These are phyloP conservation scores for Colletotrichum sp. DNA, from an alignment of 2,329 filamentous ascomycete genomes.

Conservation along the genomic window DNA sequence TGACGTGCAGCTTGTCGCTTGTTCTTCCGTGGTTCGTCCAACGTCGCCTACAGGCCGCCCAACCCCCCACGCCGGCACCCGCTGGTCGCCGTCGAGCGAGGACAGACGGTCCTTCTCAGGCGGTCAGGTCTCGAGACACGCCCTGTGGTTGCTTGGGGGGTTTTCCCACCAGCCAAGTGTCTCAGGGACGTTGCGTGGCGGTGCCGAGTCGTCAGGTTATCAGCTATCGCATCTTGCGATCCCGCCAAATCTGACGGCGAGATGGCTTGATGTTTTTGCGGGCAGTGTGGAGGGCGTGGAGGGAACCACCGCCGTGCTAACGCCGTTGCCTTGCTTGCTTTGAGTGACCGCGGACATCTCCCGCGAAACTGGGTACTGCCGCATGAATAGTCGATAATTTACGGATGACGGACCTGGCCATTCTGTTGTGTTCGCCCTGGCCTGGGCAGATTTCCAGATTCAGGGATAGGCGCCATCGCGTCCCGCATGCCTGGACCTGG, in stretches of 20 bases:
- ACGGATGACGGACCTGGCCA: slow-evolving; percentile 1
- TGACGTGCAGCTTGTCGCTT: slow-evolving; percentile 3
- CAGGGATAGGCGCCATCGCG: slow-evolving; percentile 9
- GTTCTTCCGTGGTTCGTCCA: neutral
- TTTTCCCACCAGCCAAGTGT: neutral
- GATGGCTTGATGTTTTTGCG: slow-evolving; percentile 9
- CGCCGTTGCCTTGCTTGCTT: neutral
- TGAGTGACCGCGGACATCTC: neutral
- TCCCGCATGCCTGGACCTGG: slow-evolving; percentile 13
- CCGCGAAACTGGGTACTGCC: slow-evolving; percentile 1
- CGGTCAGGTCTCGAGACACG: neutral
- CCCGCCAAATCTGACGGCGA: slow-evolving; percentile 6
- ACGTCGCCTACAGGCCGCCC: neutral
- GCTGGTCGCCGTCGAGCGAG: slow-evolving; percentile 10
- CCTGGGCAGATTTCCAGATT: neutral
- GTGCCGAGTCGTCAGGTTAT: slow-evolving; percentile 13
- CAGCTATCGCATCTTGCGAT: slow-evolving; percentile 13
- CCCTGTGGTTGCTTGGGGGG: neutral
- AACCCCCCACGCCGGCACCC: neutral
- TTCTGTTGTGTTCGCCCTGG: neutral
- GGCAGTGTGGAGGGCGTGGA: neutral
- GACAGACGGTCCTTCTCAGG: neutral
- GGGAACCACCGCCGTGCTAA: neutral
- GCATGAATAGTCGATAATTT: neutral
- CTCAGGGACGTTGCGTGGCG: neutral